Evolutionary conservation across 2,329 filamentous ascomycete genomes (phyloP).

Genomic region (Microdochium paspali): DNA sequence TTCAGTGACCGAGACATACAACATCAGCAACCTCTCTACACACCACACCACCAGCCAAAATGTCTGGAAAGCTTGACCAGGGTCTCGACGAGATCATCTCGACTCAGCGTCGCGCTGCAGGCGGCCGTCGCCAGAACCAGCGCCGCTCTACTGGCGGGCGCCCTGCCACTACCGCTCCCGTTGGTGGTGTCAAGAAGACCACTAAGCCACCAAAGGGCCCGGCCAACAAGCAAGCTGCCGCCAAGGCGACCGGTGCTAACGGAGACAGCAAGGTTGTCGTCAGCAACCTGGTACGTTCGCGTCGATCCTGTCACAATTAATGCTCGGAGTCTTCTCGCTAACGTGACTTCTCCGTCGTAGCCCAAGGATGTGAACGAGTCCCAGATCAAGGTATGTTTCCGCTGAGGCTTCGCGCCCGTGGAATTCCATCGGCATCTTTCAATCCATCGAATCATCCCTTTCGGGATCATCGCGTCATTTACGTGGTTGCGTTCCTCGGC

Average conservation of each 20-base stretch:
- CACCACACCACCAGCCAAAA: conserved; percentile 44
- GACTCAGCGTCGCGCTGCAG: conserved; percentile 53
- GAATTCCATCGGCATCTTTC: conserved; percentile 59
- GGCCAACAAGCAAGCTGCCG: conserved; percentile 51
- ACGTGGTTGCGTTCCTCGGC: neutral
- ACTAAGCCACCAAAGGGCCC: conserved; percentile 51
- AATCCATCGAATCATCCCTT: conserved; percentile 19
- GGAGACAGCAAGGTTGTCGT: conserved; percentile 95
- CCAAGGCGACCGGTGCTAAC: conserved; percentile 49
- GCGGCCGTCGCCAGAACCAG: conserved; percentile 38
- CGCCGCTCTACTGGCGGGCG: conserved; percentile 41
- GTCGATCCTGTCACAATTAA: neutral
- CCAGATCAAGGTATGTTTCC: conserved; percentile 99
- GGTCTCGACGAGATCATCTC: conserved; percentile 96
- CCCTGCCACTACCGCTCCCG: conserved; percentile 55
- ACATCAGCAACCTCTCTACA: conserved; percentile 7
- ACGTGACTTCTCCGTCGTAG: conserved; percentile 35
- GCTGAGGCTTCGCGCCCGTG: conserved; percentile 60
- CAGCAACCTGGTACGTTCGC: conserved; percentile 83
- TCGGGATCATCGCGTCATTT: neutral
- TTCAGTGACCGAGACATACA: conserved; percentile 7
- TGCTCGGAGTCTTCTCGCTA: conserved; percentile 8
- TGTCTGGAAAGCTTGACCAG: conserved; percentile 94
- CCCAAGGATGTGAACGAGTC: conserved; percentile 92
- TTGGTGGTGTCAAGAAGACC: conserved; percentile 80